Percentiles rank a stretch among this genome's conserved stretches.
Conservation (phyloP, 1,139 yeast species). For the Wickerhamomyces sp. region DNA sequence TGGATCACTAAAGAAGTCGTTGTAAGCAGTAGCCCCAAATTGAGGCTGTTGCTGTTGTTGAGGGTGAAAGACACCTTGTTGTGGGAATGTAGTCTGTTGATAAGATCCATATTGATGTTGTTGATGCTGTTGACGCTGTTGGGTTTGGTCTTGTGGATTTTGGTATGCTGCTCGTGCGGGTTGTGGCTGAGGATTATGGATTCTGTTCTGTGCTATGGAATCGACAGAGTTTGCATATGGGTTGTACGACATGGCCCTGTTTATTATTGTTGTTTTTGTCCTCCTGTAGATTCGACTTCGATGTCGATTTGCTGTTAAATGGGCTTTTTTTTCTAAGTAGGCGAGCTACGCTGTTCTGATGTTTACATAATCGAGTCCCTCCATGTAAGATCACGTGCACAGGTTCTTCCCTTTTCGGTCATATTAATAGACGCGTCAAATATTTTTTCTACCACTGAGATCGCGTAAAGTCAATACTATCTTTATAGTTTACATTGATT, state of each 20-base stretch:
- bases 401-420: neutral
- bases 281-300: neutral
- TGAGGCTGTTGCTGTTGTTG: conserved; percentile 4
- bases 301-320: neutral
- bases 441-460: too few species aligned
- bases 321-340: too few species aligned
- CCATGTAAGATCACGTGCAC: neutral
- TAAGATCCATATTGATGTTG: neutral
- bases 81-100: neutral
- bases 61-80: neutral
- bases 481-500: too few species aligned
- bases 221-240: conserved; percentile 29
- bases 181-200: conserved; percentile 25
- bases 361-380: too few species aligned
- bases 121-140: conserved; percentile 9
- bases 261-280: neutral
- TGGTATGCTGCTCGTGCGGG: conserved; percentile 10
- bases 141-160: conserved; percentile 8
- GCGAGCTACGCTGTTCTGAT: too few species aligned
- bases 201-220: conserved; percentile 11
- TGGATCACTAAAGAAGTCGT: conserved; percentile 65
- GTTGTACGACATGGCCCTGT: conserved; percentile 34
- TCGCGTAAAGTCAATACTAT: too few species aligned
- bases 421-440: neutral
- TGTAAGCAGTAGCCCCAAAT: conserved; percentile 1